A percentile compares a stretch with the other conserved stretches of the same genome.
Evolutionary conservation across 2,329 filamentous ascomycete species (phyloP).

Genomic region (Leptographium galeiforme): DNA sequence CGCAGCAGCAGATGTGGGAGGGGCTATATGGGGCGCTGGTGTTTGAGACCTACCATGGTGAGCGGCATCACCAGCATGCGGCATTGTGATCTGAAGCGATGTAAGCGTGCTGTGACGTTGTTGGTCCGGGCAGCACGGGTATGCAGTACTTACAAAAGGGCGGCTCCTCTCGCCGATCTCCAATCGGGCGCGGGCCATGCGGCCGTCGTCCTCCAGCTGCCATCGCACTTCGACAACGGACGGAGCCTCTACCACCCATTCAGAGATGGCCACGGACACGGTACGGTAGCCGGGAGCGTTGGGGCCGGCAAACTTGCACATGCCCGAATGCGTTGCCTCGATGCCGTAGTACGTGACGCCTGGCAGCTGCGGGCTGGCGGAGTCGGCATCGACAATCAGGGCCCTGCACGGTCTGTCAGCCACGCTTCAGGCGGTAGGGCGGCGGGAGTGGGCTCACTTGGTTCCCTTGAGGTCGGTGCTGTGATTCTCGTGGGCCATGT

Average conservation of each 20-base stretch:
- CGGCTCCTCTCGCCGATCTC: slow-evolving; percentile 33
- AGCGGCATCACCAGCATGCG: too few relatives aligned
- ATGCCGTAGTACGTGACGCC: slow-evolving; percentile 64
- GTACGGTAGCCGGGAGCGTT: slow-evolving; percentile 51
- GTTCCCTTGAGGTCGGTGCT: slow-evolving; percentile 56
- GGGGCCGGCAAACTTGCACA: slow-evolving; percentile 57
- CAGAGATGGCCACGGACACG: slow-evolving; percentile 32
- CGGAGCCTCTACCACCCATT: slow-evolving; percentile 42
- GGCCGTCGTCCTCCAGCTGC: slow-evolving; percentile 45
- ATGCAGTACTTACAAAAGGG: slow-evolving; percentile 21
- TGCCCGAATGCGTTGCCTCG: slow-evolving; percentile 55
- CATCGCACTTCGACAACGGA: slow-evolving; percentile 42
- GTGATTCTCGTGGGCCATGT: slow-evolving; percentile 64
- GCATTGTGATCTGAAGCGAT: background rate
- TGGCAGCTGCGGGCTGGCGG: slow-evolving; percentile 54
- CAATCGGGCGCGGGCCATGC: slow-evolving; percentile 25
- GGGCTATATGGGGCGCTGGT: background rate
- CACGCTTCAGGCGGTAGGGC: background rate
- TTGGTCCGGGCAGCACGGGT: background rate
- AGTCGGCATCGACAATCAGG: slow-evolving; percentile 56
- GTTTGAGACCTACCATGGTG: background rate
- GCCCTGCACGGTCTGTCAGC: slow-evolving; percentile 18
- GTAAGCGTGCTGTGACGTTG: background rate
- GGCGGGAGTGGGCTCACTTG: slow-evolving; percentile 21
- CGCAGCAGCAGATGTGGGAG: background rate